These are phyloP conservation scores for Allium fistulosum DNA, from an alignment of 106 monocot genomes.

Conservation along the genomic window DNA sequence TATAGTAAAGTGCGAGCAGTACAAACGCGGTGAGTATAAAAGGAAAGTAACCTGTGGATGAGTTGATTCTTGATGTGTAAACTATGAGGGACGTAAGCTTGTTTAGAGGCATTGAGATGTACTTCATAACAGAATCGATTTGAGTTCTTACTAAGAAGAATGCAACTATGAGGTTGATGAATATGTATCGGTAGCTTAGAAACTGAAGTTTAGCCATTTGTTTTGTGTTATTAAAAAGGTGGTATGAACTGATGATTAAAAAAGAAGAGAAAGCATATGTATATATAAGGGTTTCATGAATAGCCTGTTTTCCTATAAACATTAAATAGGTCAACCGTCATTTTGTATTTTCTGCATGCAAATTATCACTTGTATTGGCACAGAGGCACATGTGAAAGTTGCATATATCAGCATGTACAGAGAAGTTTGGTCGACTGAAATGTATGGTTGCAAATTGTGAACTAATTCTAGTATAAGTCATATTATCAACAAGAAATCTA, in stretches of 20 bases:
- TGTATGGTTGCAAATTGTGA: too few relatives aligned
- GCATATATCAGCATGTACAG: too few relatives aligned
- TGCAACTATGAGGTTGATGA: not conserved
- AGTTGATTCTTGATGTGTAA: slow-evolving; percentile 3
- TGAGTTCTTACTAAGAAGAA: not conserved
- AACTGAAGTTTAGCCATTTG: not conserved
- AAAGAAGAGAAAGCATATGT: not conserved
- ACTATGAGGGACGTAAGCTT: not conserved
- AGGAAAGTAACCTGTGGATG: slow-evolving; percentile 7
- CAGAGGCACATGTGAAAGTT: too few relatives aligned
- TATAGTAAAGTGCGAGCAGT: slow-evolving; percentile 14
- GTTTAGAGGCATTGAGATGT: not conserved
- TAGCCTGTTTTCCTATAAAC: too few relatives aligned
- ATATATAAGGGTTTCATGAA: not conserved
- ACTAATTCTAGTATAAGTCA: too few relatives aligned
- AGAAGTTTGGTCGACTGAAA: too few relatives aligned
- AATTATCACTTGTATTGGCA: too few relatives aligned
- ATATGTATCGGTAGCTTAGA: not conserved
- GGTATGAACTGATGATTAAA: not conserved
- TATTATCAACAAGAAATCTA: too few relatives aligned
- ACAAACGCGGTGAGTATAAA: not conserved
- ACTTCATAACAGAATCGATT: slow-evolving; percentile 1
- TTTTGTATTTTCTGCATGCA: too few relatives aligned
- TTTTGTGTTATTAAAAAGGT: not conserved
- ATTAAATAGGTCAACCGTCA: too few relatives aligned